These are phyloP conservation scores for Phytophthora foliorum DNA, from an alignment of 352 stramenopile species.

Conservation along the genomic window DNA sequence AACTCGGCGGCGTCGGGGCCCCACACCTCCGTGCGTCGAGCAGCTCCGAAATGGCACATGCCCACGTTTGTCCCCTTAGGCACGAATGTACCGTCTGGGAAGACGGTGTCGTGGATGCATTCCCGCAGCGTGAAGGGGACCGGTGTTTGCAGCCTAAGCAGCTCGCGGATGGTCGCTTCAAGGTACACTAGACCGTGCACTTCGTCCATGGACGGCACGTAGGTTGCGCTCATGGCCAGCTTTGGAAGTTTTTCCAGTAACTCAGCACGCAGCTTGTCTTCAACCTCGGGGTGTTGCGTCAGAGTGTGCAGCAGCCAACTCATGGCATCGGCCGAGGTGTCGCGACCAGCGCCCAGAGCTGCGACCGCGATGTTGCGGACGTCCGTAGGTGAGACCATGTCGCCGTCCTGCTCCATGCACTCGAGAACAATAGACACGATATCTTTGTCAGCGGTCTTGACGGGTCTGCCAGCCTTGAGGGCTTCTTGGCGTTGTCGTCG, in stretches of 20 bases:
- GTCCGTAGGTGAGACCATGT: slow-evolving; percentile 41
- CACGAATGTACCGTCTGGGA: slow-evolving; percentile 79
- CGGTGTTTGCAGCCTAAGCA: slow-evolving; percentile 68
- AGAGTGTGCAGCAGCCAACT: slow-evolving; percentile 80
- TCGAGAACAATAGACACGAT: slow-evolving; percentile 48
- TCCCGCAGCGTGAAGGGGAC: slow-evolving; percentile 45
- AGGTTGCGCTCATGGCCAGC: slow-evolving; percentile 28
- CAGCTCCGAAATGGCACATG: slow-evolving; percentile 64
- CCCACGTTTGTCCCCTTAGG: slow-evolving; percentile 52
- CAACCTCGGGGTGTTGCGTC: slow-evolving; percentile 52
- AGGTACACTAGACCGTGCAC: slow-evolving; percentile 64
- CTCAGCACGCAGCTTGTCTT: slow-evolving; percentile 53
- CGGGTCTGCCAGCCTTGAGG: slow-evolving; percentile 16
- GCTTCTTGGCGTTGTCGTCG: slow-evolving; percentile 26
- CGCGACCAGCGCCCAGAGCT: slow-evolving; percentile 68
- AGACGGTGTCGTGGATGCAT: slow-evolving; percentile 54
- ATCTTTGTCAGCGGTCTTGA: slow-evolving; percentile 21
- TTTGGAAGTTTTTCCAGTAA: slow-evolving; percentile 50
- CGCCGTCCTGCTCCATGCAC: slow-evolving; percentile 35
- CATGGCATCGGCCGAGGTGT: slow-evolving; percentile 66
- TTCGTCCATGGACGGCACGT: slow-evolving; percentile 57
- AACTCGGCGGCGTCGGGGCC: slow-evolving; percentile 57
- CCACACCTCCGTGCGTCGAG: slow-evolving; percentile 64
- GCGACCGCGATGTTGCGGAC: slow-evolving; percentile 76
- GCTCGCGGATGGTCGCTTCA: slow-evolving; percentile 68